Percentiles rank a stretch among this genome's conserved stretches.
These are phyloP conservation scores for Craterostigma plantagineum DNA, from an alignment of 257 asterid genomes.

Conservation along the genomic window DNA sequence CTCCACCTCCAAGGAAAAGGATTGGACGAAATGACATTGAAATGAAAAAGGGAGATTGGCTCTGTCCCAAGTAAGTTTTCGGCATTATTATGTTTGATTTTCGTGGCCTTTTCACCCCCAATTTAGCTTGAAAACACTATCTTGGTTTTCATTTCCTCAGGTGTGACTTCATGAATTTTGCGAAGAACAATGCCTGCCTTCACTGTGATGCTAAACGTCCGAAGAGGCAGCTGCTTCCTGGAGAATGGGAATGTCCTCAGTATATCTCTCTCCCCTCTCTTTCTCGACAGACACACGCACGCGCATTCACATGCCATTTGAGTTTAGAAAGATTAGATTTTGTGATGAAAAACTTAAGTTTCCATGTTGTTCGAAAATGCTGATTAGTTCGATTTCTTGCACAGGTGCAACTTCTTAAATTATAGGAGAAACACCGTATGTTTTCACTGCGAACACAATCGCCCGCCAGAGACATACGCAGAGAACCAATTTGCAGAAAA, in stretches of 20 bases:
- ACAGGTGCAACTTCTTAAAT: constrained; percentile 91
- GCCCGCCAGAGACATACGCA: constrained; percentile 67
- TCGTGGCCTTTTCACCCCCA: not conserved
- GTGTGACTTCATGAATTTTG: constrained; percentile 94
- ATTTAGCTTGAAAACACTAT: not conserved
- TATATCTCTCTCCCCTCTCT: constrained; percentile 25
- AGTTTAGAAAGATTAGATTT: not conserved
- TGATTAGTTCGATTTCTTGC: constrained; percentile 4
- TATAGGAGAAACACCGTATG: constrained; percentile 86
- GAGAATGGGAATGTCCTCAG: constrained; percentile 99
- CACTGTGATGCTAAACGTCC: constrained; percentile 98
- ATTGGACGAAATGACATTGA: constrained; percentile 83
- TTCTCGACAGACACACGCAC: no score
- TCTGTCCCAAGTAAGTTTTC: constrained; percentile 66
- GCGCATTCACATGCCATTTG: no score
- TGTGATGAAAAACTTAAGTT: not conserved
- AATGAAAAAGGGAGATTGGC: constrained; percentile 99
- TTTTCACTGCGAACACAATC: constrained; percentile 88
- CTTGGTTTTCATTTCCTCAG: constrained; percentile 23
- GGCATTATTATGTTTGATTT: constrained; percentile 1
- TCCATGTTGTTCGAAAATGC: not conserved
- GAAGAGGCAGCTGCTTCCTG: constrained; percentile 92
- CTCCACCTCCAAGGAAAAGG: constrained; percentile 77
- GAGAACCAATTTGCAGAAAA: constrained; percentile 34
- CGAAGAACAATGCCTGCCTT: constrained; percentile 75